Conservation (phyloP, 2,329 filamentous ascomycete species). For the Aspergillus latus region DNA sequence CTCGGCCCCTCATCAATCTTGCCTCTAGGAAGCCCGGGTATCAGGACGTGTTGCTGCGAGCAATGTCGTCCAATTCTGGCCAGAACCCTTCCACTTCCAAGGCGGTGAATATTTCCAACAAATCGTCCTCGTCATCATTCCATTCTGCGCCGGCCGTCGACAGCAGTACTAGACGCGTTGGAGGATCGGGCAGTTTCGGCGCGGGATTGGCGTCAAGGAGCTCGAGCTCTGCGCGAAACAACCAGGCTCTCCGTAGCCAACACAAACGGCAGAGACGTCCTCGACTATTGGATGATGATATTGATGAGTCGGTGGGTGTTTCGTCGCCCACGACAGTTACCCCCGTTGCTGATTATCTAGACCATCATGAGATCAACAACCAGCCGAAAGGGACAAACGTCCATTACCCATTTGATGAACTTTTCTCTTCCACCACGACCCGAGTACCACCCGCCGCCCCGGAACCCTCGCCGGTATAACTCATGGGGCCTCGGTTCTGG, state of each 20-base stretch:
- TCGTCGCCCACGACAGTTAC: slow-evolving; percentile 6
- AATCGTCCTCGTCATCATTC: slow-evolving; percentile 34
- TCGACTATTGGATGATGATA: slow-evolving; percentile 72
- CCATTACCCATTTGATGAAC: slow-evolving; percentile 94
- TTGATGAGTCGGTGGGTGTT: slow-evolving; percentile 71
- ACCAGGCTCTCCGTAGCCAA: slow-evolving; percentile 73
- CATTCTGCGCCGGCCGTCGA: slow-evolving; percentile 36
- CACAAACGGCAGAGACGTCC: slow-evolving; percentile 80
- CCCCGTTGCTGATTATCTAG: slow-evolving; percentile 34
- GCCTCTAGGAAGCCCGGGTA: not conserved
- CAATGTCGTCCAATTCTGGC: slow-evolving; percentile 45
- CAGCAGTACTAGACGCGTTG: slow-evolving; percentile 38
- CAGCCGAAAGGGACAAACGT: slow-evolving; percentile 86
- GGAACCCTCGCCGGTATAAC: slow-evolving; percentile 67
- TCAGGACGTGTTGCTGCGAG: slow-evolving; percentile 16
- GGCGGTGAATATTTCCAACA: slow-evolving; percentile 38
- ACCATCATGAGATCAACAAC: slow-evolving; percentile 63
- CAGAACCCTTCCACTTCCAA: slow-evolving; percentile 40
- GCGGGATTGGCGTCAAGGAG: slow-evolving; percentile 41
- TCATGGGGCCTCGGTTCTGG: slow-evolving; percentile 86
- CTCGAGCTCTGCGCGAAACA: slow-evolving; percentile 58
- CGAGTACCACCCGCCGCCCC: slow-evolving; percentile 56
- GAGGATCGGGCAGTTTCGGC: slow-evolving; percentile 43
- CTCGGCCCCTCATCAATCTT: slow-evolving; percentile 24
- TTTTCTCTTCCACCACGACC: slow-evolving; percentile 78